Evolutionary conservation across 148 eudicot species (phyloP).

Genomic region (Rhododendron ferrugineum): DNA sequence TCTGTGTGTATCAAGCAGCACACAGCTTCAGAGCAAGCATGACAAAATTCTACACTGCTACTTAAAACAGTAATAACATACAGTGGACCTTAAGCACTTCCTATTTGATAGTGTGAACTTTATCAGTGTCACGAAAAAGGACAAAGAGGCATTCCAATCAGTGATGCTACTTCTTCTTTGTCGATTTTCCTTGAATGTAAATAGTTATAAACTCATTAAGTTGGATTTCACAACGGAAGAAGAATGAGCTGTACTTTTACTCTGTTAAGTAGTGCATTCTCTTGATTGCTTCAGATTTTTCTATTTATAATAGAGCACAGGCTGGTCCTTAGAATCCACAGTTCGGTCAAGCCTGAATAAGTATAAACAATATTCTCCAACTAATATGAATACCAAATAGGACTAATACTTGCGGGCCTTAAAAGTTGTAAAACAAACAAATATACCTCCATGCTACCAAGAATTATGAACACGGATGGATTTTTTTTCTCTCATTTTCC

Average conservation of each 20-base stretch:
- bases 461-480: neutral
- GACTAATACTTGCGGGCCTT: neutral
- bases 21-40: neutral
- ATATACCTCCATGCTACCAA: neutral
- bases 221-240: neutral
- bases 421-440: neutral
- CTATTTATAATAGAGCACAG: neutral
- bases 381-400: no score
- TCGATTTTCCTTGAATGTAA: neutral
- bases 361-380: no score
- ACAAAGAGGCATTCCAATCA: neutral
- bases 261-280: neutral
- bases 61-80: neutral
- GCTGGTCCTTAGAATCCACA: neutral
- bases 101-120: neutral
- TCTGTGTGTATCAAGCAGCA: slow-evolving; percentile 7
- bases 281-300: neutral
- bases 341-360: no score
- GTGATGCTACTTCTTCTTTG: neutral
- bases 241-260: neutral
- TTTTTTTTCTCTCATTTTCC: neutral
- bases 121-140: neutral
- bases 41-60: neutral
- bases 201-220: neutral
- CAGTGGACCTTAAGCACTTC: neutral